phyloP scores from a whole-genome alignment of 768 basidiomycete genomes.

The Wakefieldia striispora region DNA sequence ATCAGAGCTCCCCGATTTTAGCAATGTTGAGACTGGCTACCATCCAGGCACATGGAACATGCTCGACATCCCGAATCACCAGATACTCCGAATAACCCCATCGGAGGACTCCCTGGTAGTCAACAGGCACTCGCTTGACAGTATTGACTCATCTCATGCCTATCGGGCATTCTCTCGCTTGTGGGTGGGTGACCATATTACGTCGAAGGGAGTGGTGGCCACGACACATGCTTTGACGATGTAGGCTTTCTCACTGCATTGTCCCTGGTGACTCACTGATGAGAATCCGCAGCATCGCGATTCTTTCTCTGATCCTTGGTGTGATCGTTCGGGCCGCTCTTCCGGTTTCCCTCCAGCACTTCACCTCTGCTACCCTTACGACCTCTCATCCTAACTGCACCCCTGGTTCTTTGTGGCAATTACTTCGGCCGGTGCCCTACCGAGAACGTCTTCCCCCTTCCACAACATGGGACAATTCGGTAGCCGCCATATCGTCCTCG shows the following conservation, averaged over 20 bases:
- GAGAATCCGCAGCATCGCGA: slow-evolving; percentile 50
- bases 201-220: slow-evolving; percentile 38
- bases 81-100: slow-evolving; percentile 38
- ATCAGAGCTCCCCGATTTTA: slow-evolving; percentile 22
- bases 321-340: slow-evolving; percentile 36
- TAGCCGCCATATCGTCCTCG: slow-evolving; percentile 36
- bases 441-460: slow-evolving; percentile 34
- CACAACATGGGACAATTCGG: slow-evolving; percentile 28
- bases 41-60: slow-evolving; percentile 44
- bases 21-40: slow-evolving; percentile 22
- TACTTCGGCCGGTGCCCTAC: slow-evolving; percentile 40
- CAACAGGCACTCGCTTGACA: slow-evolving; percentile 44
- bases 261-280: slow-evolving; percentile 12
- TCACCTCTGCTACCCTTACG: slow-evolving; percentile 12
- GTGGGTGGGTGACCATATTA: slow-evolving; percentile 34
- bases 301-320: slow-evolving; percentile 67
- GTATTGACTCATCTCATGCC: slow-evolving; percentile 40
- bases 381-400: slow-evolving; percentile 27
- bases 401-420: slow-evolving; percentile 38
- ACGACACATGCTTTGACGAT: slow-evolving; percentile 61
- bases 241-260: slow-evolving; percentile 40
- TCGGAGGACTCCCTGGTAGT: slow-evolving; percentile 39
- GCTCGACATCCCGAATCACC: slow-evolving; percentile 40
- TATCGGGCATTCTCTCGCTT: slow-evolving; percentile 47
- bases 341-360: slow-evolving; percentile 21